Conservation (phyloP, 2,329 filamentous ascomycete genomes). For the Calycina marina region DNA sequence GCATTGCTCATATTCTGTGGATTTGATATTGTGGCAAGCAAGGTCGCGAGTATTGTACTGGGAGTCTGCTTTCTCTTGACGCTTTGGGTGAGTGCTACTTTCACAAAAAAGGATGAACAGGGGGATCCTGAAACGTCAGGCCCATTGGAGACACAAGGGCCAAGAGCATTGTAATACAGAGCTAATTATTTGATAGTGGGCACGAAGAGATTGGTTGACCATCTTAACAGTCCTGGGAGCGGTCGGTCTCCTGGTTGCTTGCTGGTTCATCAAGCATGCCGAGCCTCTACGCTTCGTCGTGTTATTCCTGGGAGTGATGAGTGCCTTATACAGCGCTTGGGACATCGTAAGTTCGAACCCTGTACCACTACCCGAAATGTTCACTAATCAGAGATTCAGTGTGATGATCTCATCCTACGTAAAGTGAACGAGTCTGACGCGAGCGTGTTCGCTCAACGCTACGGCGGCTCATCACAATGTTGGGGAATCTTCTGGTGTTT, state of each 20-base stretch:
- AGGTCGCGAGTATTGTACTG: constrained; percentile 60
- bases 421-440: constrained; percentile 73
- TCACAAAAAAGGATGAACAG: too few relatives aligned
- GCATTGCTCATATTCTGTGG: constrained; percentile 66
- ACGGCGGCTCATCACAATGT: constrained; percentile 66
- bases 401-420: constrained; percentile 64
- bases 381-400: constrained; percentile 26
- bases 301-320: constrained; percentile 75
- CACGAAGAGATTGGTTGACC: constrained; percentile 63
- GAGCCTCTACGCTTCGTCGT: constrained; percentile 61
- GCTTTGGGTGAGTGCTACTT: too few relatives aligned
- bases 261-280: constrained; percentile 69
- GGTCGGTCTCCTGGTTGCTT: constrained; percentile 55
- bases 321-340: constrained; percentile 66
- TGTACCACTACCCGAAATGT: neutral
- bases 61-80: constrained; percentile 65
- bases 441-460: constrained; percentile 62
- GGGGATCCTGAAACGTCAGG: too few relatives aligned
- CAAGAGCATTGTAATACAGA: too few relatives aligned
- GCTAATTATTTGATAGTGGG: too few relatives aligned
- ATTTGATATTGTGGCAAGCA: constrained; percentile 69
- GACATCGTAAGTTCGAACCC: constrained; percentile 43
- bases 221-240: constrained; percentile 55
- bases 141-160: too few relatives aligned
- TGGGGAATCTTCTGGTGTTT: constrained; percentile 71